A percentile compares a stretch with the other conserved stretches of the same genome.
phyloP scores from a whole-genome alignment of 257 asterid genomes.

The Anisodus tanguticus region DNA sequence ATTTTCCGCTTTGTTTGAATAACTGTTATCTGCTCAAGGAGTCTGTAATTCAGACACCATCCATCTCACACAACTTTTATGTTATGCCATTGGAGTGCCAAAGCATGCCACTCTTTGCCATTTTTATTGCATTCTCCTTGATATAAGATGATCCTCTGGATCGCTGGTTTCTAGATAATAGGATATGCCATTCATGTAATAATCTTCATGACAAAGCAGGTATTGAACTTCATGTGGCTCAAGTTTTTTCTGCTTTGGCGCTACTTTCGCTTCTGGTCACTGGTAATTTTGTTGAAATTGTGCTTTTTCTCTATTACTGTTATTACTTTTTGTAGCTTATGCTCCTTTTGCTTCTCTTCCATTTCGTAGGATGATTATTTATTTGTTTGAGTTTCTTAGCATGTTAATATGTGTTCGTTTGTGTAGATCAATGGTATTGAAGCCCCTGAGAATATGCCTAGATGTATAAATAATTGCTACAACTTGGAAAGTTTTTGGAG shows the following conservation, averaged over 20 bases:
- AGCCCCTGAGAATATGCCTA: slow-evolving; percentile 97
- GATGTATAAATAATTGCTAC: slow-evolving; percentile 89
- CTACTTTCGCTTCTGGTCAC: slow-evolving; percentile 89
- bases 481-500: slow-evolving; percentile 93
- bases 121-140: neutral
- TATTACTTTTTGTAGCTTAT: neutral
- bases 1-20: neutral
- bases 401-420: slow-evolving; percentile 28
- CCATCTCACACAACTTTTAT: neutral
- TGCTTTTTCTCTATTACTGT: slow-evolving; percentile 18
- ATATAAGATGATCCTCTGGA: slow-evolving; percentile 16
- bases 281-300: slow-evolving; percentile 57
- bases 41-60: slow-evolving; percentile 11
- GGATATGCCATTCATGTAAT: neutral
- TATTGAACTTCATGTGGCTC: slow-evolving; percentile 96
- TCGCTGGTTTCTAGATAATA: neutral
- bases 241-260: slow-evolving; percentile 96
- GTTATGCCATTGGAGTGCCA: neutral
- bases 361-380: neutral
- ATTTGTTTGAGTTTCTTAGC: slow-evolving; percentile 18
- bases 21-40: neutral
- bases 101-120: neutral
- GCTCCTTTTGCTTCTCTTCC: neutral
- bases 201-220: slow-evolving; percentile 51
- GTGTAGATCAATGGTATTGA: slow-evolving; percentile 87